Conservation (phyloP, 1,284 basidiomycete species). For the Termitomyces sp. region DNA sequence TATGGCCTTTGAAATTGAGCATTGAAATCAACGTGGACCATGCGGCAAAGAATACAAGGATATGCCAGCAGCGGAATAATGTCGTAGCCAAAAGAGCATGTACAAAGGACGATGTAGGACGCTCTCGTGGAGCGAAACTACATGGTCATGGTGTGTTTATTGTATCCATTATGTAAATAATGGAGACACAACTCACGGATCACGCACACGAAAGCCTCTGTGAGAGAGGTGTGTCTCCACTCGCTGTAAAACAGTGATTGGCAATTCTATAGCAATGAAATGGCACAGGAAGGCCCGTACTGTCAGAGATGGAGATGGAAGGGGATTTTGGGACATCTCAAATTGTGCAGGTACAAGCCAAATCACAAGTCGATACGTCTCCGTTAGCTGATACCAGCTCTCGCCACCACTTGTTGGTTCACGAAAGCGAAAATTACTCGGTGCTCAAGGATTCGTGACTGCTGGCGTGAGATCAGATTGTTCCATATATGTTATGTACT, state of each 20-base stretch:
- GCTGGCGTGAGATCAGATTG: neutral
- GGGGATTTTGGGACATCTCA: constrained; percentile 2
- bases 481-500: neutral
- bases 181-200: constrained; percentile 25
- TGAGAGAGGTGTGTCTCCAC: constrained; percentile 21
- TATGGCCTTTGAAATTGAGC: constrained; percentile 42
- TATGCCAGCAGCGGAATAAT: constrained; percentile 64
- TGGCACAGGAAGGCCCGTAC: neutral
- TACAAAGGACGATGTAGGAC: constrained; percentile 37
- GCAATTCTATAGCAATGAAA: neutral
- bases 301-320: constrained; percentile 3
- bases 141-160: neutral
- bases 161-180: neutral
- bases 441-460: neutral
- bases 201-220: constrained; percentile 28
- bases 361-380: neutral
- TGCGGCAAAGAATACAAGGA: constrained; percentile 53
- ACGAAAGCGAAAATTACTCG: neutral
- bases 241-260: constrained; percentile 3
- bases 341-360: neutral
- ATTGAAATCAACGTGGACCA: constrained; percentile 54
- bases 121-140: constrained; percentile 37
- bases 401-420: neutral
- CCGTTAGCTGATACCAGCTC: neutral
- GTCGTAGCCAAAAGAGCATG: constrained; percentile 56